Conservation (phyloP, 2,329 filamentous ascomycete genomes). For the Aspergillus fischeri region DNA sequence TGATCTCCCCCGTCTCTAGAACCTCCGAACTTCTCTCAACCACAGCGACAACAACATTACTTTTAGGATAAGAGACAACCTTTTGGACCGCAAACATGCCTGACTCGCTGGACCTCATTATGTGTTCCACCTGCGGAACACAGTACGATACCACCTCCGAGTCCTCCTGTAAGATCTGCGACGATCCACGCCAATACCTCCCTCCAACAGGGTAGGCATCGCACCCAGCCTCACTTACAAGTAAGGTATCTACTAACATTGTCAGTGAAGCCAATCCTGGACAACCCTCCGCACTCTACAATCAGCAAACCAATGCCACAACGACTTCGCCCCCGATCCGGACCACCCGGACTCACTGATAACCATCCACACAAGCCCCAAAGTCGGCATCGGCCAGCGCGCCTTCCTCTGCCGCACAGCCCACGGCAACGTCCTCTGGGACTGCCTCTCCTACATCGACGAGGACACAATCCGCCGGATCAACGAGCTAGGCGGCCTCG, state of each 20-base stretch:
- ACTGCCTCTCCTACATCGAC: slow-evolving; percentile 68
- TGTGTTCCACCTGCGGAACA: slow-evolving; percentile 26
- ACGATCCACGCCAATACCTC: slow-evolving; percentile 30
- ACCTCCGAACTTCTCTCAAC: neutral
- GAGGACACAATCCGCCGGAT: slow-evolving; percentile 57
- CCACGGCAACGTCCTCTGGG: slow-evolving; percentile 72
- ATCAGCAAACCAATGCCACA: slow-evolving; percentile 16
- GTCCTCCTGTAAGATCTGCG: slow-evolving; percentile 27
- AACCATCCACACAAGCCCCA: slow-evolving; percentile 39
- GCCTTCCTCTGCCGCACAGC: slow-evolving; percentile 64
- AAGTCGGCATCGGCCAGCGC: slow-evolving; percentile 71
- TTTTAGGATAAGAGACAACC: neutral
- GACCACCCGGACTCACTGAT: slow-evolving; percentile 15
- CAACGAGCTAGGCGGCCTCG: slow-evolving; percentile 59
- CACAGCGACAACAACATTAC: neutral
- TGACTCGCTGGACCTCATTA: slow-evolving; percentile 17
- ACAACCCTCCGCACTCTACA: slow-evolving; percentile 25
- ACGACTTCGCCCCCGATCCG: slow-evolving; percentile 17
- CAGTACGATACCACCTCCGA: slow-evolving; percentile 17
- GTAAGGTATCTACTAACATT: neutral
- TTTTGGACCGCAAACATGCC: slow-evolving; percentile 4
- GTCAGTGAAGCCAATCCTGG: slow-evolving; percentile 21
- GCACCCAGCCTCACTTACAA: neutral
- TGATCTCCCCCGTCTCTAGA: neutral
- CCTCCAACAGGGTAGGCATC: slow-evolving; percentile 21